Conservation (phyloP, 2,329 filamentous ascomycete species). For the Phialophora chinensis region DNA sequence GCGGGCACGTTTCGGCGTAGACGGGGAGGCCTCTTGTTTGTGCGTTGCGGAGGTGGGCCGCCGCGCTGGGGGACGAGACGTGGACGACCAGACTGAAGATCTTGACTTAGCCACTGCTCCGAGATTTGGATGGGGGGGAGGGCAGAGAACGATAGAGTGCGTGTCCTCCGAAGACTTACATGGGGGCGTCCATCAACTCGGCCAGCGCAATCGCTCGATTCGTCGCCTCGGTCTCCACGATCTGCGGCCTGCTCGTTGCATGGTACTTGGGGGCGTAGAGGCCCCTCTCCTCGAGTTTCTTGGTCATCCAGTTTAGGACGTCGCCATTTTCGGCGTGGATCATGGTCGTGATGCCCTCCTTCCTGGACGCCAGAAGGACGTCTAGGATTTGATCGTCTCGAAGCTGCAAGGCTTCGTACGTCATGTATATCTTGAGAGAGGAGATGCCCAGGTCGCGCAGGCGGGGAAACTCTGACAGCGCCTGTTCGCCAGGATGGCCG, state of each 20-base stretch:
- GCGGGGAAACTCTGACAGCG: conserved; percentile 49
- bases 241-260: conserved; percentile 53
- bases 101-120: neutral
- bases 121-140: neutral
- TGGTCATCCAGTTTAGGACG: conserved; percentile 53
- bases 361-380: conserved; percentile 56
- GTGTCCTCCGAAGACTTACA: conserved; percentile 39
- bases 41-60: conserved; percentile 57
- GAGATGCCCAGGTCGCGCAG: conserved; percentile 49
- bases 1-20: conserved; percentile 64
- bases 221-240: conserved; percentile 57
- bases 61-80: conserved; percentile 56
- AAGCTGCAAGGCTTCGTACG: conserved; percentile 51
- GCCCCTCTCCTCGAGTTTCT: conserved; percentile 49
- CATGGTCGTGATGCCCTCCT: conserved; percentile 56
- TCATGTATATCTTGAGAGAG: conserved; percentile 56
- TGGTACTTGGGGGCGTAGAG: conserved; percentile 54
- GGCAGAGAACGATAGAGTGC: neutral
- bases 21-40: conserved; percentile 59
- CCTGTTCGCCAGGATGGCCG: conserved; percentile 56
- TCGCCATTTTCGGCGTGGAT: conserved; percentile 58
- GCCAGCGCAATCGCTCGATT: conserved; percentile 55
- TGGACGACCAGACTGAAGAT: conserved; percentile 55
- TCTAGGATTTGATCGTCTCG: conserved; percentile 53
- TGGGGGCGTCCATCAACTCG: conserved; percentile 57